Evolutionary conservation across 1,284 basidiomycete species (phyloP).

Genomic region (Microbotryomycetes sp.): DNA sequence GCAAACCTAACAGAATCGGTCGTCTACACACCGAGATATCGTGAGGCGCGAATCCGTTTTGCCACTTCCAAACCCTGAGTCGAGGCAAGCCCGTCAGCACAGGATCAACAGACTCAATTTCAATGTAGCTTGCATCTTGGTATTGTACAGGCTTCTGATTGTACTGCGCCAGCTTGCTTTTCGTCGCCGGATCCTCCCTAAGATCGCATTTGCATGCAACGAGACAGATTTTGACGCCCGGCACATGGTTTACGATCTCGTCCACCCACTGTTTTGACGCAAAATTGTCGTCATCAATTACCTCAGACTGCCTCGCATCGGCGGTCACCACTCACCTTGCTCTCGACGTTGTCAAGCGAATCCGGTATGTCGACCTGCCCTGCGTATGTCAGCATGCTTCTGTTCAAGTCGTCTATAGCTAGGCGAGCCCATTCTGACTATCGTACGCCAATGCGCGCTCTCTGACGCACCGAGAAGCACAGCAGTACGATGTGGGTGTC

Average conservation of each 20-base stretch:
- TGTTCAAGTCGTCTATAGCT: no score
- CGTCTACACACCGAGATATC: slow-evolving; percentile 68
- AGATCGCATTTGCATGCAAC: slow-evolving; percentile 93
- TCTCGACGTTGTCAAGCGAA: slow-evolving; percentile 84
- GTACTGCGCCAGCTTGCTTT: slow-evolving; percentile 60
- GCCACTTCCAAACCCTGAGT: slow-evolving; percentile 67
- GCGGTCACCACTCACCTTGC: slow-evolving; percentile 54
- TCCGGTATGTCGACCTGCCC: slow-evolving; percentile 81
- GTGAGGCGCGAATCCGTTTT: slow-evolving; percentile 77
- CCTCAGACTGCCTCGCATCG: no score
- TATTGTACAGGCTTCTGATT: slow-evolving; percentile 70
- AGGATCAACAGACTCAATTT: neutral
- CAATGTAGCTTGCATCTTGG: slow-evolving; percentile 51
- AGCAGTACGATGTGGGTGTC: slow-evolving; percentile 88
- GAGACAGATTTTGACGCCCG: slow-evolving; percentile 85
- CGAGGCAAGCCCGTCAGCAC: neutral
- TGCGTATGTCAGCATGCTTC: no score
- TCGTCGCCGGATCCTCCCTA: slow-evolving; percentile 63
- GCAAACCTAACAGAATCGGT: neutral
- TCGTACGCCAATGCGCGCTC: no score
- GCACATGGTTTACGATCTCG: slow-evolving; percentile 75
- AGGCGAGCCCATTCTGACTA: no score
- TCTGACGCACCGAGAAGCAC: slow-evolving; percentile 72
- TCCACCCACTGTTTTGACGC: slow-evolving; percentile 66
- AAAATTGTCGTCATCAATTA: neutral